Base-by-base conservation (phyloP, 1,284 basidiomycete species). In the Marasmius sp. region DNA sequence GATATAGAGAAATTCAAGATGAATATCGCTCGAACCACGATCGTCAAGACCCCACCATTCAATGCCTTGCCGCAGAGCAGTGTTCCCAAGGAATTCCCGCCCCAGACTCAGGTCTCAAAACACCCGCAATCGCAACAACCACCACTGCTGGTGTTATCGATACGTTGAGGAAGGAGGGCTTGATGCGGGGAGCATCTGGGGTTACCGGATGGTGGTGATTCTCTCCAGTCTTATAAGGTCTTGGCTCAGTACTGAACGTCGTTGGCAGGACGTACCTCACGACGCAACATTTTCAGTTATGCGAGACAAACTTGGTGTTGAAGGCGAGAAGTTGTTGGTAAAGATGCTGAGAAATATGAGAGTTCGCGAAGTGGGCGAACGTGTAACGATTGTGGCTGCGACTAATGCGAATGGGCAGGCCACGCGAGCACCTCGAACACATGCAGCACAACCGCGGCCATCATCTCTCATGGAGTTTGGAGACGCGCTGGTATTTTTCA, bases 21-120 rank as follows among this genome's bases (percentile, higher is more conserved):
- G n/a, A n/a, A n/a, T n/a, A n/a, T n/a, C n/a, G n/a, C n/a, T n/a
- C n/a, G n/a, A n/a, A n/a, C n/a, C n/a, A n/a, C n/a, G n/a, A n/a
- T n/a, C n/a, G n/a, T n/a, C n/a, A n/a, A n/a, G n/a, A n/a, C n/a
- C n/a, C n/a, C n/a, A n/a, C n/a, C n/a, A n/a, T n/a, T n/a, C n/a
- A n/a, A n/a, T n/a, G n/a, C n/a, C n/a, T n/a, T n/a, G n/a, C 4
- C 97, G 98, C 70, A 95, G 95, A 0, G 97, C 94, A 18, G 77
- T 95, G 0, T 81, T 98, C 20, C 97, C 96, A 0, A 76, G 81
- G n/a, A 94, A 94, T 74, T 85, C 95, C 27, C 97, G 97, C 0
- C 89, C 97, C 0, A 93, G 95, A 1, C 97, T 97, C 0, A 92
- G 98, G 39, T 97, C 98, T 72, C 93, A 90, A 74, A 83, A 91